Evolutionary conservation across 2,329 filamentous ascomycete species (phyloP), one percentile per base, ranked within the genome.

Genomic region (Fusarium irregulare): DNA sequence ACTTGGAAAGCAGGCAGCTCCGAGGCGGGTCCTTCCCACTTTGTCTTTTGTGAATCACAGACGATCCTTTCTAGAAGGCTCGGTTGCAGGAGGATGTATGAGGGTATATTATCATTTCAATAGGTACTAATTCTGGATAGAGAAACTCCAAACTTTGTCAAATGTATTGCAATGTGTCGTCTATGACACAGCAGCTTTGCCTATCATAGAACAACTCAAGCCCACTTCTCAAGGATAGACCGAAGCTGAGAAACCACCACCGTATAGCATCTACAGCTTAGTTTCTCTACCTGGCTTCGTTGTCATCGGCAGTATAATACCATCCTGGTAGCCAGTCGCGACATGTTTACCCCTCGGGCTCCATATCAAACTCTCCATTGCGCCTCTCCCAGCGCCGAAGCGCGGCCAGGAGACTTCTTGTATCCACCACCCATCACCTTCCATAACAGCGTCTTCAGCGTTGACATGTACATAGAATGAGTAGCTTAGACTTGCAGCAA

Each of bases 291-390:
- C 40, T 16, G 32, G 40, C 11, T 58, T 66, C 7, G 56, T 27
- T 3, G 10, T 37, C 51, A 53, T 64, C 5, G 79, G 80, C 32
- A 77, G 58, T 25, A 82, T 65, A 12, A 86, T 80, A 5, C 85
- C 86, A 64, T 88, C 86, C 67, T 88, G 86, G 61, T 86, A 87
- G 47, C 83, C 84, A 2, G 83, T 87, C 7, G 86, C 86, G 3
- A 88, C 82, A 68, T 88, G 86, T 23, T 82, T 78, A 4, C 86
- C 86, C 4, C 76, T 69, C 0, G 86, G 86, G 62, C 85, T 88
- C 86, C 86, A 88, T 32, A 86, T 83, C 76, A 84, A 84, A 56
- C 79, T 83, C 74, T 84, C 79, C 64, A 88, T 76, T 49, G 85
- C 79, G 4, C 80, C 83, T 44, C 86, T 78, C 1, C 84, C 84